phyloP scores from a whole-genome alignment of 2,329 filamentous ascomycete species.

The Colletotrichum paranaense region DNA sequence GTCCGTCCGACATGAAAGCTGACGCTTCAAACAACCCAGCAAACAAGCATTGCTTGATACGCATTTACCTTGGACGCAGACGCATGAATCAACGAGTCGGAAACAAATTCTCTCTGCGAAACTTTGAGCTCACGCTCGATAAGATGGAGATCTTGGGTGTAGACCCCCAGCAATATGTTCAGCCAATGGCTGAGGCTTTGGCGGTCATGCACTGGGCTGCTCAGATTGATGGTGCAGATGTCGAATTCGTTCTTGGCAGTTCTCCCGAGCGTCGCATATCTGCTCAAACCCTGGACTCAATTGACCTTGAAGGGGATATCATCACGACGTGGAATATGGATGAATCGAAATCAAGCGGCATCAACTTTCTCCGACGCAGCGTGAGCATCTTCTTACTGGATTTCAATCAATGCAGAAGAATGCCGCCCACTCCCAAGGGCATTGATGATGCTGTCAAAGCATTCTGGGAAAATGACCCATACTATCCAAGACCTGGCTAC shows the following conservation, averaged over 20 bases:
- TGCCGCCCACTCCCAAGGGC: no score
- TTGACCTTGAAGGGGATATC: no score
- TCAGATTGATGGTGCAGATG: slow-evolving; percentile 30
- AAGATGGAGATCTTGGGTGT: no score
- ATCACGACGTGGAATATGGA: no score
- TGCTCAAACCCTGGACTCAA: slow-evolving; percentile 2
- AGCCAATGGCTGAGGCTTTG: slow-evolving; percentile 37
- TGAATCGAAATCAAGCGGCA: no score
- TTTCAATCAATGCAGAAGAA: neutral
- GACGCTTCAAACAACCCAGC: neutral
- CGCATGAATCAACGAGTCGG: neutral
- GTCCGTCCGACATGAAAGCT: slow-evolving; percentile 12
- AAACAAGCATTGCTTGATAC: neutral
- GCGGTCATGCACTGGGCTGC: slow-evolving; percentile 40
- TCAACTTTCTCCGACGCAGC: neutral
- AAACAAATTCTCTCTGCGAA: neutral
- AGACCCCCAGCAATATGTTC: slow-evolving; percentile 14
- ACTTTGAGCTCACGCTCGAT: no score
- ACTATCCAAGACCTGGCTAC: no score
- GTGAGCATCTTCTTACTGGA: neutral
- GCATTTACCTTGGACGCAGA: neutral
- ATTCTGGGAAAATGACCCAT: no score
- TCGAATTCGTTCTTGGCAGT: neutral
- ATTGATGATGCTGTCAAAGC: no score
- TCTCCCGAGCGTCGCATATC: neutral